A percentile compares a stretch with the other conserved stretches of the same genome.
phyloP scores from a whole-genome alignment of 495 filamentous ascomycete genomes.

The Aspergillus carlsbadensis region DNA sequence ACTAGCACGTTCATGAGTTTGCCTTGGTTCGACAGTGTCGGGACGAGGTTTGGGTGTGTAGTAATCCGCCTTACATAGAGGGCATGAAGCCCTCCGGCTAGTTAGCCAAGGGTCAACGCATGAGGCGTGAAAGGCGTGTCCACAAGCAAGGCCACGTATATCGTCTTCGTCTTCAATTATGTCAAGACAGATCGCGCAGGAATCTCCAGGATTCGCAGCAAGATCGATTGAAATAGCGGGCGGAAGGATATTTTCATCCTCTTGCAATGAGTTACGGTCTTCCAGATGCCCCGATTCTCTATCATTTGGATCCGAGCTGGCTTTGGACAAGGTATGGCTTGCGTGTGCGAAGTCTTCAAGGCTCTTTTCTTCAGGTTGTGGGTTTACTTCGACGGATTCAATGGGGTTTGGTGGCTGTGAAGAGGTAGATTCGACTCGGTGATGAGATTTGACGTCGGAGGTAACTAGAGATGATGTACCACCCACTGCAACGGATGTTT shows the following conservation, averaged over 20 bases:
- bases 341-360: neutral
- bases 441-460: conserved; percentile 20
- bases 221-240: conserved; percentile 79
- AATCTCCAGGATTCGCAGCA: conserved; percentile 83
- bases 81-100: conserved; percentile 88
- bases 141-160: conserved; percentile 89
- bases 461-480: conserved; percentile 12
- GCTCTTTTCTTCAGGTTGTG: conserved; percentile 23
- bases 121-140: conserved; percentile 93
- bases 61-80: conserved; percentile 84
- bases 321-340: neutral
- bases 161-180: conserved; percentile 92
- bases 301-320: neutral
- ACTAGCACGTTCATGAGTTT: conserved; percentile 29
- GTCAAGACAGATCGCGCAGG: conserved; percentile 96
- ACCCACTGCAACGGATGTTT: conserved; percentile 12
- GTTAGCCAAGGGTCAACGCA: conserved; percentile 98
- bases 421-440: conserved; percentile 14
- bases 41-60: conserved; percentile 82
- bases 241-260: conserved; percentile 80
- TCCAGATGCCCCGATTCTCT: neutral
- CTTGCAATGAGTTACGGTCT: conserved; percentile 32
- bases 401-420: conserved; percentile 18
- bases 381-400: conserved; percentile 6
- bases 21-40: conserved; percentile 18